Base-by-base conservation (phyloP, 345 rosid genomes). In the Salix koriyanagi region DNA sequence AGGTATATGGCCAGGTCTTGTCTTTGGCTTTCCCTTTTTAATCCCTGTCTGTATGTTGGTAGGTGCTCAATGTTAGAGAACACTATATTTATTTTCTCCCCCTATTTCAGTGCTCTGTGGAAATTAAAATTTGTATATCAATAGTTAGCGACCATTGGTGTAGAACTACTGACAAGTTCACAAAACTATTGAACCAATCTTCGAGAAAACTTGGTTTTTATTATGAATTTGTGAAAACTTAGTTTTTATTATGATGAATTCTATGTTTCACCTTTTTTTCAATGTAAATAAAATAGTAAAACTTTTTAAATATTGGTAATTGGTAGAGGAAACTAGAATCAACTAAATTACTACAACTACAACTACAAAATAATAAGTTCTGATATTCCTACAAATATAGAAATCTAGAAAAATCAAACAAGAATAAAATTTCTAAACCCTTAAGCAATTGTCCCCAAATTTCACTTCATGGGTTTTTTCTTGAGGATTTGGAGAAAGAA, bases 141-240 rank as follows among this genome's bases (percentile, higher is more conserved):
- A 54, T 26, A 74, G 71, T 69, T 67, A 39, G 67, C 72, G 52
- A 16, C 77, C 41, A 44, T 46, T 69, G 65, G 66, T n/a, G 34
- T 32, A 32, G 34, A 32, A 4, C 34, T 4, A 32, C 34, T 32
- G 25, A 54, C 61, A 21, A 54, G 50, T 2, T 21, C 25, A 54
- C 61, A 21, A 21, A 54, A 8, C 61, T n/a, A 56, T 23, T 21
- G 62, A n/a, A 56, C 62, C 62, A 3, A 9, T 58, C 62, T 2
- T 58, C 0, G 28, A 58, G 62, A 58, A n/a, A 58, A 58, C 28
- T 58, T 25, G 8, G 21, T 21, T 54, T 30, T 15, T 54, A 9
- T 21, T 54, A 6, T 54, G 10, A 54, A 34, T 34, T 52, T 7
- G 23, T 18, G 60, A 54, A 54, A 54, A 54, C 23, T 54, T n/a